Conservation (phyloP, 1,139 yeast genomes). For the Zygosaccharomyces pseudobailii region DNA sequence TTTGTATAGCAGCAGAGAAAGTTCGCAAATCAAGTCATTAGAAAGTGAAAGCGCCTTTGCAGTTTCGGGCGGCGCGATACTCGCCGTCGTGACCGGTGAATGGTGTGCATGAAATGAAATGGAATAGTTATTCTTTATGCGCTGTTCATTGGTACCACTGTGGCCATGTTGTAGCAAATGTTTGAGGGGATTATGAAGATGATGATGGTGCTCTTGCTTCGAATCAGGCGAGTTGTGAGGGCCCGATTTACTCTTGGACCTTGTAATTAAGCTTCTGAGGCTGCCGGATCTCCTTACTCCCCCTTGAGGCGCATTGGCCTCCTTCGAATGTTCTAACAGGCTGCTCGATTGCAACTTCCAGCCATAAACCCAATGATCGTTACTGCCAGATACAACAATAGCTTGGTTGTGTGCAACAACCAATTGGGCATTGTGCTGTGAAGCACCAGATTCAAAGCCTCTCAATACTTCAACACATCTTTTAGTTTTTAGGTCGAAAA, state of each 20-base stretch:
- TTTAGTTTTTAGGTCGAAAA: slow-evolving; percentile 54
- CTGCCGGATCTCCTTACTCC: slow-evolving; percentile 4
- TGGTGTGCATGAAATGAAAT: slow-evolving; percentile 76
- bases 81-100: slow-evolving; percentile 66
- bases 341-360: slow-evolving; percentile 28
- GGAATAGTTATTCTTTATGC: slow-evolving; percentile 39
- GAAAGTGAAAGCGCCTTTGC: slow-evolving; percentile 63
- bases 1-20: slow-evolving; percentile 40
- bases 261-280: slow-evolving; percentile 5
- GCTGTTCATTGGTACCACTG: slow-evolving; percentile 22
- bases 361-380: slow-evolving; percentile 40
- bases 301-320: neutral
- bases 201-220: slow-evolving; percentile 6
- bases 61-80: slow-evolving; percentile 75
- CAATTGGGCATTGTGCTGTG: slow-evolving; percentile 61
- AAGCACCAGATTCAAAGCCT: slow-evolving; percentile 66
- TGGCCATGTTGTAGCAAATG: slow-evolving; percentile 10
- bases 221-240: neutral
- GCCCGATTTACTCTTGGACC: slow-evolving; percentile 1
- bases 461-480: slow-evolving; percentile 62
- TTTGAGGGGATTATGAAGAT: slow-evolving; percentile 7
- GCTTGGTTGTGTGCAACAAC: slow-evolving; percentile 10
- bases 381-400: slow-evolving; percentile 41
- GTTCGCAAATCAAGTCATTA: slow-evolving; percentile 72
- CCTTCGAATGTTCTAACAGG: neutral